Evolutionary conservation across 2,329 filamentous ascomycete genomes (phyloP).

Genomic region (Fusarium illudens): DNA sequence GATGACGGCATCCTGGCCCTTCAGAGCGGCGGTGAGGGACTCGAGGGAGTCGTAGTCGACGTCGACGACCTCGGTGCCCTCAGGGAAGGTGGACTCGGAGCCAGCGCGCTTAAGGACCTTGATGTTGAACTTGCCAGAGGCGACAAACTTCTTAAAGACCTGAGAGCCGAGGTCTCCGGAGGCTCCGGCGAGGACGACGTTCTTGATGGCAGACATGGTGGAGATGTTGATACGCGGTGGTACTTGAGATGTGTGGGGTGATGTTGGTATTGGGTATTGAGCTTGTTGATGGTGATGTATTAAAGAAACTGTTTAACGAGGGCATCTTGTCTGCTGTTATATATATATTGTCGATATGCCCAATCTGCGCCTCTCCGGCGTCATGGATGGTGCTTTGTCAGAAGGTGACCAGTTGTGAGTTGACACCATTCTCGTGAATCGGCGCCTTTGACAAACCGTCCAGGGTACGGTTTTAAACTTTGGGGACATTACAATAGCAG

Average conservation of each 20-base stretch:
- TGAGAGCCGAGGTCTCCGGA: conserved; percentile 47
- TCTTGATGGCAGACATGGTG: conserved; percentile 48
- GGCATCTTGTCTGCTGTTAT: background rate
- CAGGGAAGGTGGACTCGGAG: conserved; percentile 51
- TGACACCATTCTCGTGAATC: background rate
- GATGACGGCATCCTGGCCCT: conserved; percentile 66
- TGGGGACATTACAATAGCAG: background rate
- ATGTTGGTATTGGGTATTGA: background rate
- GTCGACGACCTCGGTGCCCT: conserved; percentile 43
- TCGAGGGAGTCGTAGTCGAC: conserved; percentile 54
- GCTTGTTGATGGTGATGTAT: background rate
- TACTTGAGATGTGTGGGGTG: background rate
- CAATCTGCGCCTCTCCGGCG: background rate
- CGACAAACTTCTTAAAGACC: conserved; percentile 44
- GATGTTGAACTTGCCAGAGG: conserved; percentile 47
- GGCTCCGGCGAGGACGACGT: conserved; percentile 50
- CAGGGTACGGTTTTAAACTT: background rate
- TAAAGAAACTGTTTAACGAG: background rate
- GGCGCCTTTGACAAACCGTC: background rate
- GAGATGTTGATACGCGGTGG: background rate
- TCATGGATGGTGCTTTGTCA: background rate
- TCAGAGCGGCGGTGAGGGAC: conserved; percentile 60
- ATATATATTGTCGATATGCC: background rate
- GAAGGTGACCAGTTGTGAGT: background rate
- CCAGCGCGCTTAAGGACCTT: conserved; percentile 49